Evolutionary conservation across 345 rosid genomes (phyloP), one percentile per base, ranked within the genome.

Genomic region (Pistacia atlantica): DNA sequence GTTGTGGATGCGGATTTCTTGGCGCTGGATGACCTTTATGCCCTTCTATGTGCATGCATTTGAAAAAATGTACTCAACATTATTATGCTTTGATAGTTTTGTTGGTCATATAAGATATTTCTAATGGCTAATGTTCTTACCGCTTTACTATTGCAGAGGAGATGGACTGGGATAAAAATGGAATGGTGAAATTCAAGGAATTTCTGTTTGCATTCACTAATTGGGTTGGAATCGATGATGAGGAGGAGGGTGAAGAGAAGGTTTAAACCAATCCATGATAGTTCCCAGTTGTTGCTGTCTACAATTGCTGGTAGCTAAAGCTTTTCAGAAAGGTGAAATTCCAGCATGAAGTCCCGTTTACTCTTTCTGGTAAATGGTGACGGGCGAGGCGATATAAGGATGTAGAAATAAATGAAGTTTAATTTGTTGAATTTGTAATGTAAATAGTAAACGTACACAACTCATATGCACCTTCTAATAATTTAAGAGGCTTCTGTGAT

Each of bases 121-220:
- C 51, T 38, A 18, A 65, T 13, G 11, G 46, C 8, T 18, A 20
- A 4, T 49, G 8, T 42, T 42, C 46, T n/a, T 35, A 17, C 22
- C 22, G 9, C 14, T 38, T 22, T 17, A 22, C 62, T 38, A 55
- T 65, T 88, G 88, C 93, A 95, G 98, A 93, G 80, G 99, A 96
- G 84, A 93, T 96, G 99, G 99, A 96, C 88, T 96, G 99, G 98
- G 99, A 96, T 84, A 93, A 83, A 65, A 96, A 92, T 65, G 99
- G 98, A 46, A 82, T 83, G 89, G 97, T 96, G 82, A 96, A 89
- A 81, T 91, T 96, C 84, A 96, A 93, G 86, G 99, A 96, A 78
- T 93, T 93, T 77, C 80, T 96, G 51, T 96, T 96, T 71, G 99
- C 99, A 67, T 93, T 93, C 84, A 93, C 99, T 0, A 81, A 85